These are phyloP conservation scores for Cenchrus americanus DNA, from an alignment of 176 grass and related monocot species.

Conservation along the genomic window DNA sequence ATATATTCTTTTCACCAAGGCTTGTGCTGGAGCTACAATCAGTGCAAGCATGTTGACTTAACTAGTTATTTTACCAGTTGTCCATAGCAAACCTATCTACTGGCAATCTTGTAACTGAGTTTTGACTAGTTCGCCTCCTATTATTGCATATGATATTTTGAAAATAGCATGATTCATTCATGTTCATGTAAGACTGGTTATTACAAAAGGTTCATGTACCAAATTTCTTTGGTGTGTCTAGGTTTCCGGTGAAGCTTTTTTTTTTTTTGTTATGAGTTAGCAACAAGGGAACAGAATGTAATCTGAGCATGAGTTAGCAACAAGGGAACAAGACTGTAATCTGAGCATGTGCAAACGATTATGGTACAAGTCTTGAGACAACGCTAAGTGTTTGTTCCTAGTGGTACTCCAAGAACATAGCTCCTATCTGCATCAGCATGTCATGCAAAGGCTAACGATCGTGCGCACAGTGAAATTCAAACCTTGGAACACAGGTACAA, in stretches of 20 bases:
- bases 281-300: neutral
- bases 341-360: no score
- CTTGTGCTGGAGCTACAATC: slow-evolving; percentile 7
- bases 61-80: slow-evolving; percentile 25
- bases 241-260: neutral
- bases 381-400: no score
- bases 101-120: slow-evolving; percentile 21
- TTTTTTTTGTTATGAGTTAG: neutral
- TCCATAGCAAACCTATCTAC: slow-evolving; percentile 39
- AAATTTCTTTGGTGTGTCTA: neutral
- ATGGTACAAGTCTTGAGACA: no score
- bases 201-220: neutral
- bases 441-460: no score
- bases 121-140: neutral
- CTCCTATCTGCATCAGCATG: no score
- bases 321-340: neutral
- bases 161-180: neutral
- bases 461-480: no score
- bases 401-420: no score
- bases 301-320: neutral
- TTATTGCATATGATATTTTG: neutral
- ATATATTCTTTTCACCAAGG: slow-evolving; percentile 43
- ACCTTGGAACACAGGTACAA: no score
- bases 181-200: neutral
- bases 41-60: slow-evolving; percentile 31